Percentiles rank a stretch among this genome's conserved stretches.
These are phyloP conservation scores for Yamadazyma sp. DNA, from an alignment of 1,139 yeast genomes.

Conservation along the genomic window DNA sequence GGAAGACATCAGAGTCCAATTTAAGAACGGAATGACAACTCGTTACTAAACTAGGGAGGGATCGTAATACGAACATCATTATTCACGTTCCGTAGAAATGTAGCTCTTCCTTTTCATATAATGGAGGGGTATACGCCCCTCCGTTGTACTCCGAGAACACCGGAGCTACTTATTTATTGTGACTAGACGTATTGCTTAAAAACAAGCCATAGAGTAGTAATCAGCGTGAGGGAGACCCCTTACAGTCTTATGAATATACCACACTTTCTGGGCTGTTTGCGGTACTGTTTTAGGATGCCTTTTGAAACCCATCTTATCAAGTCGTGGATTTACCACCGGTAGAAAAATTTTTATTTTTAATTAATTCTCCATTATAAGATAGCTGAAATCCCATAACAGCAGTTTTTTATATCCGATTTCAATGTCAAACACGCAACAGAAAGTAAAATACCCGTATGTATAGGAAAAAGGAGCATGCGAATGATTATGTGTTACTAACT, in stretches of 20 bases:
- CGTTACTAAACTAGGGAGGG: no score
- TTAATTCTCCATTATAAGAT: not conserved
- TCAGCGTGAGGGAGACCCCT: no score
- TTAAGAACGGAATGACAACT: no score
- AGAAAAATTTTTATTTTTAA: slow-evolving; percentile 1
- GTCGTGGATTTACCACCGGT: not conserved
- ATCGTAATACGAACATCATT: no score
- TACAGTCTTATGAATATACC: not conserved
- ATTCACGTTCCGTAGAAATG: no score
- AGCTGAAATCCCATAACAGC: not conserved
- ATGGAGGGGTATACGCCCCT: not conserved
- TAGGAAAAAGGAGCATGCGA: not conserved
- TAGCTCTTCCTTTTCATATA: not conserved
- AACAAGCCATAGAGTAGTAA: not conserved
- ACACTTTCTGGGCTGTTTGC: no score
- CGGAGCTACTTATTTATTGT: no score
- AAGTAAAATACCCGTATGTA: slow-evolving; percentile 17
- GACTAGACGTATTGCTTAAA: no score
- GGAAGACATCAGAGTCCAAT: no score
- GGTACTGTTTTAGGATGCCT: no score
- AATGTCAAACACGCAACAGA: slow-evolving; percentile 13
- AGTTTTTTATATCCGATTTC: not conserved
- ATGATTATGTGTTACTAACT: slow-evolving; percentile 6
- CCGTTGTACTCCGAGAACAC: slow-evolving; percentile 1
- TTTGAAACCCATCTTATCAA: no score